Percentiles rank a stretch among this genome's conserved stretches.
phyloP scores from a whole-genome alignment of 1,139 yeast species.

The Scheffersomyces quercinus region DNA sequence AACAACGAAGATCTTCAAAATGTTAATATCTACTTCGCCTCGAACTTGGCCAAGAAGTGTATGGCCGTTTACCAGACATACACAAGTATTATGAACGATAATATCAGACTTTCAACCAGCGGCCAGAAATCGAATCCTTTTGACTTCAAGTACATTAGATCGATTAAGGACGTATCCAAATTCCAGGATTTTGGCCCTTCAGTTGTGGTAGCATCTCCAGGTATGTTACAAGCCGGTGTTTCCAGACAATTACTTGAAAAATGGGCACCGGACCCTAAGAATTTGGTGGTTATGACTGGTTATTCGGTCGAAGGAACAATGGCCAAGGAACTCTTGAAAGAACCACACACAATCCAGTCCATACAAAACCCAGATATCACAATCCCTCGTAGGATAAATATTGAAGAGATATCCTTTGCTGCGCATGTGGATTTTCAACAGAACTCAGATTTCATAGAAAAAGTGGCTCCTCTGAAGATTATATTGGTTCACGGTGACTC shows the following conservation, averaged over 20 bases:
- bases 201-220: conserved; percentile 95
- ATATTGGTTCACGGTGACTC: conserved; percentile 98
- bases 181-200: conserved; percentile 95
- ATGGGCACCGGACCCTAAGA: conserved; percentile 97
- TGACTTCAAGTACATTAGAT: conserved; percentile 81
- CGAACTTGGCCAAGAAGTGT: conserved; percentile 91
- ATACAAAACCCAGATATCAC: conserved; percentile 73
- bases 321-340: conserved; percentile 87
- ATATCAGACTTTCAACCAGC: conserved; percentile 61
- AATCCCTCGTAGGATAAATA: conserved; percentile 81
- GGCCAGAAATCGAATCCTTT: conserved; percentile 67
- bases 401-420: conserved; percentile 97
- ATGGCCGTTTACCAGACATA: conserved; percentile 97
- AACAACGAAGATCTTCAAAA: conserved; percentile 79
- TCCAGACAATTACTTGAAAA: conserved; percentile 87
- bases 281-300: conserved; percentile 87
- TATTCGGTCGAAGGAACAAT: conserved; percentile 97
- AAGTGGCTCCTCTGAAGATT: conserved; percentile 78
- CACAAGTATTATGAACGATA: conserved; percentile 95
- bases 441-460: conserved; percentile 85
- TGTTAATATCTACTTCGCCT: conserved; percentile 85
- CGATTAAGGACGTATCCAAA: conserved; percentile 74
- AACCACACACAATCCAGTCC: conserved; percentile 88
- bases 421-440: conserved; percentile 98
- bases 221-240: conserved; percentile 96